Evolutionary conservation across 495 filamentous ascomycete species (phyloP), one percentile per base, ranked within the genome.

Genomic region (Penicillium argentinense): DNA sequence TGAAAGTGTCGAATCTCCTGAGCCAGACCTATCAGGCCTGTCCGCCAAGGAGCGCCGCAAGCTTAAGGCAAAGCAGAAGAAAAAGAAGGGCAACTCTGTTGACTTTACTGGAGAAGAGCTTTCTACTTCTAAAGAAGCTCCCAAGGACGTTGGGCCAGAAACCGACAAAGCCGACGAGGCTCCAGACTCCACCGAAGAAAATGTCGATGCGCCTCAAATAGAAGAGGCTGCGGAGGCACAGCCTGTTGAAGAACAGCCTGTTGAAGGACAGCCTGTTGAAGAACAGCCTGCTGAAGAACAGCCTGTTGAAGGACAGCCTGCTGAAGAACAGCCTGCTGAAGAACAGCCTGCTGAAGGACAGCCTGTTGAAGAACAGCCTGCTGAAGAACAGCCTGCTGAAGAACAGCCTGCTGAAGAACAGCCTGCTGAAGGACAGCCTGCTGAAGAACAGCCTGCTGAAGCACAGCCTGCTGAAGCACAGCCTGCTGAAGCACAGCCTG

Each of bases 21-120:
- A 56, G 34, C 8, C 50, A 6, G 43, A 55, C 6, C 51, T 58
- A 18, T 39, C 40, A 12, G 47, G 30, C 12, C 29, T 63, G 12
- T 51, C 67, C 1, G 47, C 60, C 16, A 58, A 58, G 24, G 54
- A 62, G 42, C 54, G 51, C n/a, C 55, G 55, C 28, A 64, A 64
- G 48, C 55, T 51, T 17, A 72, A 71, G 54, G 70, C 67, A 34
- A 71, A 58, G 51, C 69, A 74, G 44, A 67, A 72, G 54, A 75
- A n/a, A n/a, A n/a, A 76, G 59, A 74, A 71, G 45, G 57, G 54
- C 16, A 73, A 73, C 46, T 54, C 56, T 9, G 36, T 66, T 8
- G 59, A 59, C 19, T 42, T 44, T 41, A 58, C 38, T 24, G 54
- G 53, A 18, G 54, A 70, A 1, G 28, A 42, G 5, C 13, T 47